These are phyloP conservation scores for Corchorus olitorius DNA, from an alignment of 345 rosid genomes.

Conservation along the genomic window DNA sequence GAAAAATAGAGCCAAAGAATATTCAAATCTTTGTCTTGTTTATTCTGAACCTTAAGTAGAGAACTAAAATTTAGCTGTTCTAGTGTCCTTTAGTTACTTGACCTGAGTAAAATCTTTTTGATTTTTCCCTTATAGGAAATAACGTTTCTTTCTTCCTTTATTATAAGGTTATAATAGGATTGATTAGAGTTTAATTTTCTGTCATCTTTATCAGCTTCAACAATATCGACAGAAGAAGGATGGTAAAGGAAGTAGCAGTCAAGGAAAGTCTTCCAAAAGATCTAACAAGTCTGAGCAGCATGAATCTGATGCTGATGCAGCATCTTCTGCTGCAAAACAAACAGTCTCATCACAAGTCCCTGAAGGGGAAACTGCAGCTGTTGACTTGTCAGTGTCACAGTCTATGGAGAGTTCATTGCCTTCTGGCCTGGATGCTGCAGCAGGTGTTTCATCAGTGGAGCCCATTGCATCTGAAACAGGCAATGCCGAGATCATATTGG, in stretches of 20 bases:
- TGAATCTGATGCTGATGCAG: slow-evolving; percentile 52
- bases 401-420: slow-evolving; percentile 29
- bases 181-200: slow-evolving; percentile 19
- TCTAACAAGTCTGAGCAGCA: slow-evolving; percentile 56
- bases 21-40: background rate
- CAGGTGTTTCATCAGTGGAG: slow-evolving; percentile 34
- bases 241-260: slow-evolving; percentile 68
- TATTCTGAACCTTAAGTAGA: background rate
- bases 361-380: slow-evolving; percentile 43
- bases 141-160: background rate
- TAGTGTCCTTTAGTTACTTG: slow-evolving; percentile 7
- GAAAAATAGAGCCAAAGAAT: background rate
- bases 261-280: slow-evolving; percentile 71
- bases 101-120: background rate
- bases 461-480: slow-evolving; percentile 30
- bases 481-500: slow-evolving; percentile 23
- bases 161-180: background rate
- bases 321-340: slow-evolving; percentile 30
- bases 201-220: slow-evolving; percentile 69
- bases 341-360: slow-evolving; percentile 27
- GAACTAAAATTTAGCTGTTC: background rate
- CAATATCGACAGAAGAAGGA: slow-evolving; percentile 96
- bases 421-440: slow-evolving; percentile 33
- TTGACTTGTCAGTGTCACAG: slow-evolving; percentile 40
- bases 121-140: background rate